These are phyloP conservation scores for Kazachstania kunashirensis DNA, from an alignment of 805 yeast genomes.

Conservation along the genomic window DNA sequence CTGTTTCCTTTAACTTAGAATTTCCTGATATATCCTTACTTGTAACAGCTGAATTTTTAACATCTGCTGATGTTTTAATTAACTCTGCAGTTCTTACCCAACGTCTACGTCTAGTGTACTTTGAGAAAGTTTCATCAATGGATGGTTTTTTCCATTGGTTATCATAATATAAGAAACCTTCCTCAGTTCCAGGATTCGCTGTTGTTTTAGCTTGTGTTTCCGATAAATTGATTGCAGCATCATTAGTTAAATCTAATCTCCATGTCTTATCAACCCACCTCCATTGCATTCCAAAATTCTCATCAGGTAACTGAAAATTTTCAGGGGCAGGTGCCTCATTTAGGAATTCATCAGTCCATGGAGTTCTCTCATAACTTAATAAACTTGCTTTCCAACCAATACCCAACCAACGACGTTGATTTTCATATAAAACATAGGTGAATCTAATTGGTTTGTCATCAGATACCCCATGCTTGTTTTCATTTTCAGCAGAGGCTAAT, in stretches of 20 bases:
- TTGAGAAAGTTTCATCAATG: constrained; percentile 77
- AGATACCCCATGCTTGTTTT: constrained; percentile 2
- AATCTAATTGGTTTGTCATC: constrained; percentile 56
- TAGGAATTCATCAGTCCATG: constrained; percentile 95
- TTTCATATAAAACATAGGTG: constrained; percentile 86
- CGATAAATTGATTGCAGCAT: constrained; percentile 68
- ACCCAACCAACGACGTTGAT: constrained; percentile 94
- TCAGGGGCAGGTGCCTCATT: constrained; percentile 79
- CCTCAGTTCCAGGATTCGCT: constrained; percentile 68
- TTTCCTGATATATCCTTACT: not conserved
- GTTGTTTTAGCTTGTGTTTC: constrained; percentile 44
- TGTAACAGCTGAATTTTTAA: not conserved
- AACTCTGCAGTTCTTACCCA: constrained; percentile 95
- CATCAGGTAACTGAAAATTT: constrained; percentile 71
- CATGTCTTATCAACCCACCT: constrained; percentile 92
- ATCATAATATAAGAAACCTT: constrained; percentile 82
- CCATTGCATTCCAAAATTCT: constrained; percentile 71
- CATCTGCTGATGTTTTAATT: constrained; percentile 29
- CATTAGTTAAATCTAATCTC: constrained; percentile 83
- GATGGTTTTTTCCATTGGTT: constrained; percentile 90
- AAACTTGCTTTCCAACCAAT: constrained; percentile 97
- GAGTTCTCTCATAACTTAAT: constrained; percentile 82
- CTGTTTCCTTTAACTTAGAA: not conserved
- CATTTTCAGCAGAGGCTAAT: constrained; percentile 18
- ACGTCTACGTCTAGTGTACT: constrained; percentile 87